Evolutionary conservation across 2,329 filamentous ascomycete species (phyloP), one percentile per base, ranked within the genome.

Genomic region (Cladorrhinum sp.): DNA sequence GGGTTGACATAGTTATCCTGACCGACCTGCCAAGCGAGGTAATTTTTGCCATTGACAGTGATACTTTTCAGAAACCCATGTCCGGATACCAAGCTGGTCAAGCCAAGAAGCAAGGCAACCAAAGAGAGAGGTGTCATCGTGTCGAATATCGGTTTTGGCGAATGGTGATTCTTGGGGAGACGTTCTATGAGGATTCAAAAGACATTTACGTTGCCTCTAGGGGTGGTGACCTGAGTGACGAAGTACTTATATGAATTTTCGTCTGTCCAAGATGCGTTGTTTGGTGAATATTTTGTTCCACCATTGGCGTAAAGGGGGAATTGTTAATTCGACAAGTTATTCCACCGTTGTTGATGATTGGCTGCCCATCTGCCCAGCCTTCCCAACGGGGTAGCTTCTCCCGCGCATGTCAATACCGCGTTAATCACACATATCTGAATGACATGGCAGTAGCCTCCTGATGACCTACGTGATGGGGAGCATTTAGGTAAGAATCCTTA

Each of bases 11-110:
- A 71, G n/a, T 68, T 64, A 48, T 72, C 69, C 16, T 67, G 62
- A 50, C 67, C 68, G n/a, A 68, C 67, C 54, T 68, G 64, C 70
- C 70, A 72, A 10, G 67, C 65, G 6, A 64, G 66, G 51, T 71
- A 71, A 10, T 66, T 64, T 57, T 70, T 62, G 49, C 68, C 68
- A 50, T 66, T 65, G 52, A 69, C 63, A 20, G 67, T 66, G 36
- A 72, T 67, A 60, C 61, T 67, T 52, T 71, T 66, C 41, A 71
- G 67, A 55, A 65, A 70, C 27, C 69, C 69, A 48, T 71, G 69
- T 13, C 65, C 68, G 5, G 65, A 62, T 29, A 65, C 67, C 4
- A 64, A 58, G 45, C 58, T 56, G 22, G 60, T 51, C 9, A 62
- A 38, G 20, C 51, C 53, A 5, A 64, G 50, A 16, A 61, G 10